Evolutionary conservation across 148 eudicot species (phyloP).

Genomic region (Rhododendron vialii): DNA sequence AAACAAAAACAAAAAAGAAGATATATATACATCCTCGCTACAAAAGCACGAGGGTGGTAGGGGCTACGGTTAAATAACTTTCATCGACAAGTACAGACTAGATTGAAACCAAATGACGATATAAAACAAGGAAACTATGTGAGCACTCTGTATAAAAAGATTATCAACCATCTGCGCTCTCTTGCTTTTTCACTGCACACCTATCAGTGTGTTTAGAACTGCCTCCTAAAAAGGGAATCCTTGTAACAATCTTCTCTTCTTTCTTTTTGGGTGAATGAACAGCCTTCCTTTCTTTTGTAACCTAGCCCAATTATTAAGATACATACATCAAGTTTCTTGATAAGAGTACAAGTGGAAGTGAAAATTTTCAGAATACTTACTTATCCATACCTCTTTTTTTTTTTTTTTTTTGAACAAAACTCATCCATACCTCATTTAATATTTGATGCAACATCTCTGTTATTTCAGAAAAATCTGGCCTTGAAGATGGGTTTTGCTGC

Average conservation of each 20-base stretch:
- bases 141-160: neutral
- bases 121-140: neutral
- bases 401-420: no score
- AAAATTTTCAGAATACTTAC: neutral
- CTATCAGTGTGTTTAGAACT: conserved; percentile 2
- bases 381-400: conserved; percentile 18
- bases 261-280: neutral
- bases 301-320: conserved; percentile 18
- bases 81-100: neutral
- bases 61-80: neutral
- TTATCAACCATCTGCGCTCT: conserved; percentile 4
- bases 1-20: neutral
- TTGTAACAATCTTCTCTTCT: conserved; percentile 28
- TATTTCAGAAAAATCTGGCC: conserved; percentile 49
- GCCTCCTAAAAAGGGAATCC: conserved; percentile 23
- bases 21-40: neutral
- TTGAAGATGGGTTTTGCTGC: conserved; percentile 39
- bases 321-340: neutral
- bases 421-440: conserved; percentile 26
- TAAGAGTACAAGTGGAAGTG: neutral
- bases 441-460: conserved; percentile 33
- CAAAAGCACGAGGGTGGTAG: neutral
- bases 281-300: conserved; percentile 28
- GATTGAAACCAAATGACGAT: neutral
- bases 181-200: conserved; percentile 10